Percentiles rank a stretch among this genome's conserved stretches.
These are phyloP conservation scores for Anthostomella pinea DNA, from an alignment of 2,329 filamentous ascomycete genomes.

Conservation along the genomic window DNA sequence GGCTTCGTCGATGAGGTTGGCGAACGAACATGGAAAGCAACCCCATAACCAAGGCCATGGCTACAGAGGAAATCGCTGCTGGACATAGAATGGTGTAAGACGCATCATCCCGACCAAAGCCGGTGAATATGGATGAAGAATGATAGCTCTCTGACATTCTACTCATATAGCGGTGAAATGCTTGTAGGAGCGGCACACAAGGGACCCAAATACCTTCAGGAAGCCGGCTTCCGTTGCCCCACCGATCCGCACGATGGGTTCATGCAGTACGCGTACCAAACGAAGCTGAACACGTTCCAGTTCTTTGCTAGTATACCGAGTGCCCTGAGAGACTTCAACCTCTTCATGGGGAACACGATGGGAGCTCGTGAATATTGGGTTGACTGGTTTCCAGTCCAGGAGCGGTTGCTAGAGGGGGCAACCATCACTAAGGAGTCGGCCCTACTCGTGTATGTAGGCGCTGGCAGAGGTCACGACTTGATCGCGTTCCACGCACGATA, in stretches of 20 bases:
- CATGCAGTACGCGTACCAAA: slow-evolving; percentile 28
- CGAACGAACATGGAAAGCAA: too few species aligned
- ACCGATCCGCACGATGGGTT: slow-evolving; percentile 23
- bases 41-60: too few species aligned
- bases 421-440: slow-evolving; percentile 5
- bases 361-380: slow-evolving; percentile 24
- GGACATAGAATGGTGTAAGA: too few species aligned
- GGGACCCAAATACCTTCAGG: slow-evolving; percentile 22
- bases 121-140: too few species aligned
- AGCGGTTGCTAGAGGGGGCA: slow-evolving; percentile 25
- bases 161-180: slow-evolving; percentile 23
- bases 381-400: slow-evolving; percentile 29
- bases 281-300: slow-evolving; percentile 24
- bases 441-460: slow-evolving; percentile 31
- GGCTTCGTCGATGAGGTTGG: too few species aligned
- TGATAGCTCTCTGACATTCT: too few species aligned
- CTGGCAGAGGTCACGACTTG: slow-evolving; percentile 30
- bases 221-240: slow-evolving; percentile 24
- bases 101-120: too few species aligned
- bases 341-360: slow-evolving; percentile 30
- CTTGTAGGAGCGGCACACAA: slow-evolving; percentile 16
- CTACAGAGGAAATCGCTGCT: too few species aligned
- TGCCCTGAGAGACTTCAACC: slow-evolving; percentile 24
- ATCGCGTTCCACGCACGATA: slow-evolving; percentile 18
- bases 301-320: slow-evolving; percentile 18